Evolutionary conservation across 2,329 filamentous ascomycete genomes (phyloP), one percentile per base, ranked within the genome.

Genomic region (Aspergillus sp.): DNA sequence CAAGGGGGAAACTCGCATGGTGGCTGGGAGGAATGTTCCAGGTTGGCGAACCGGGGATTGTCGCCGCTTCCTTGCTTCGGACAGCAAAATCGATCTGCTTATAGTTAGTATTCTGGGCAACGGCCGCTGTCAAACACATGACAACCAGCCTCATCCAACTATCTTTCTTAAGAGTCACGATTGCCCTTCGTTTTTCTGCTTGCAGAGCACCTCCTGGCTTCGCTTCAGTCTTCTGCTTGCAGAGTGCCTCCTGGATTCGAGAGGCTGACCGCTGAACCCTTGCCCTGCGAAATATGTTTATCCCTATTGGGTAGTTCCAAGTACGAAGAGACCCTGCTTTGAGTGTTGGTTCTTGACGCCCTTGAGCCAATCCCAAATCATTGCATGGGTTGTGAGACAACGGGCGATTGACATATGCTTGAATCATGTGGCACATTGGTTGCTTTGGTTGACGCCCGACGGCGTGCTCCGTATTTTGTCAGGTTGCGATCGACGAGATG

Each of bases 381-480:
- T 46, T 37, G 37, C 41, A 48, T 51, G 27, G 17, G 40, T 46
- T 42, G 54, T 52, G 48, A 52, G 30, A 52, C 49, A 27, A 48
- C n/a, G 37, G 41, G 34, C 34, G 20, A 24, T 34, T 52, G 41
- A 42, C 41, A 33, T 37, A 22, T 34, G 19, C 24, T 42, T 24
- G 30, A 20, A 47, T 8, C 33, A 30, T 54, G 44, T 51, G 22
- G 33, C 39, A 51, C 46, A 11, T 42, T 40, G 27, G 5, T 40
- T 44, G 44, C 39, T 51, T 55, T 48, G 20, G 30, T 41, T 20
- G 20, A 40, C 15, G 15, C 27, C 27, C 4, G 27, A 33, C 9
- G n/a, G 8, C 15, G 9, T n/a, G 11, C 19, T 42, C 15, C 41
- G 19, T 13, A 22, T 24, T 15, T 17, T 34, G n/a, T 47, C n/a